These are phyloP conservation scores for Alternaria ethzedia DNA, from an alignment of 2,329 filamentous ascomycete genomes.

Conservation along the genomic window DNA sequence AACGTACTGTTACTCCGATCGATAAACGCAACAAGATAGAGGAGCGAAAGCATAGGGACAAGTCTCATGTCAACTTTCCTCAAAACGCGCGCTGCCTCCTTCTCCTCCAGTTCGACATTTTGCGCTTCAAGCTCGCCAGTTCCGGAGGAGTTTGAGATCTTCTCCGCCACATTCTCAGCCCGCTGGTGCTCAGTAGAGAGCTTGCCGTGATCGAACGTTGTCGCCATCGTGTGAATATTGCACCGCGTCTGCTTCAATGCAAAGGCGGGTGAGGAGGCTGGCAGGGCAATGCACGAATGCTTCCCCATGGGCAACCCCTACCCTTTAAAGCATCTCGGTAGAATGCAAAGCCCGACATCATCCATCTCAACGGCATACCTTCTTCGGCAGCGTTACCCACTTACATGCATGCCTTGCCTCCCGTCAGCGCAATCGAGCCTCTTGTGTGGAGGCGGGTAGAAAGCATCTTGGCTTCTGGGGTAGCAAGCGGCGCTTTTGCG, in stretches of 20 bases:
- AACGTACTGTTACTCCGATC: slow-evolving; percentile 41
- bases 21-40: slow-evolving; percentile 47
- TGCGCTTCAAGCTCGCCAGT: slow-evolving; percentile 33
- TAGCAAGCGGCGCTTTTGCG: slow-evolving; percentile 21
- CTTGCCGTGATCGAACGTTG: slow-evolving; percentile 21
- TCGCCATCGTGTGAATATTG: slow-evolving; percentile 16
- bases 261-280: neutral
- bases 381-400: slow-evolving; percentile 10
- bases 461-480: slow-evolving; percentile 18
- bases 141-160: slow-evolving; percentile 28
- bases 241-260: neutral
- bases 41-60: slow-evolving; percentile 37
- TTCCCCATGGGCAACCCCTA: neutral
- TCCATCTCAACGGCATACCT: slow-evolving; percentile 11
- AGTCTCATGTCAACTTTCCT: slow-evolving; percentile 44
- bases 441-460: slow-evolving; percentile 10
- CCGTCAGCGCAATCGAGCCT: slow-evolving; percentile 3
- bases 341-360: slow-evolving; percentile 16
- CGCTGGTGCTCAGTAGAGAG: slow-evolving; percentile 17
- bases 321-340: slow-evolving; percentile 19
- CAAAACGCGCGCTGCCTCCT: slow-evolving; percentile 39
- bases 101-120: slow-evolving; percentile 30
- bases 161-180: slow-evolving; percentile 35
- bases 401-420: neutral
- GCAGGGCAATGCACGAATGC: neutral